Conservation (phyloP, 2,329 filamentous ascomycete species). For the Mollisiaceae sp. region DNA sequence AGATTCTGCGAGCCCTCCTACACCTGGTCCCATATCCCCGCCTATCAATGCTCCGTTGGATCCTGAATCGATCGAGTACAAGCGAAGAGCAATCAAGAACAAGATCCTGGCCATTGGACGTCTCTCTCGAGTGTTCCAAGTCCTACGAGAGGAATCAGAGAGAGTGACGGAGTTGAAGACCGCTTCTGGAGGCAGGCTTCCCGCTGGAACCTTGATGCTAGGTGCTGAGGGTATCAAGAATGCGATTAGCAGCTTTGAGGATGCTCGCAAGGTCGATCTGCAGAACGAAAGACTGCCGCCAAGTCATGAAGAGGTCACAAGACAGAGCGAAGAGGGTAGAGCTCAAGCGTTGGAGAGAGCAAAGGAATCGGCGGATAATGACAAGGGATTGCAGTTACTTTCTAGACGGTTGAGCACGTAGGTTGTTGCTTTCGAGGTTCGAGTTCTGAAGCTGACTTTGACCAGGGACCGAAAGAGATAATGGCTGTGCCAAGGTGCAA, state of each 20-base stretch:
- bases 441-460: constrained; percentile 12
- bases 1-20: constrained; percentile 69
- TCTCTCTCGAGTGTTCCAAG: constrained; percentile 96
- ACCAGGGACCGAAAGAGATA: constrained; percentile 38
- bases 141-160: constrained; percentile 95
- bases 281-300: constrained; percentile 96
- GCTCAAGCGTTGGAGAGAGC: constrained; percentile 86
- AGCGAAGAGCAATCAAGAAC: constrained; percentile 98
- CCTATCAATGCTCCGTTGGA: constrained; percentile 65
- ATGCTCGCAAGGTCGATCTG: constrained; percentile 93
- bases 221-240: constrained; percentile 99
- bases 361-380: constrained; percentile 87
- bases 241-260: constrained; percentile 95
- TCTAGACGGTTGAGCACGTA: constrained; percentile 96
- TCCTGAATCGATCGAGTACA: constrained; percentile 88
- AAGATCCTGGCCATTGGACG: constrained; percentile 98
- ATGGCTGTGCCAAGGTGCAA: constrained; percentile 9
- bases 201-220: constrained; percentile 95
- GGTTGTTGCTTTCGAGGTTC: constrained; percentile 49
- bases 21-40: constrained; percentile 75
- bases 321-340: constrained; percentile 80
- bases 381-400: constrained; percentile 82
- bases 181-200: constrained; percentile 87
- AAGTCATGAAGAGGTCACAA: constrained; percentile 87
- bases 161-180: constrained; percentile 97